Evolutionary conservation across 441 rosid species (phyloP).

Genomic region (Populus hybrid): DNA sequence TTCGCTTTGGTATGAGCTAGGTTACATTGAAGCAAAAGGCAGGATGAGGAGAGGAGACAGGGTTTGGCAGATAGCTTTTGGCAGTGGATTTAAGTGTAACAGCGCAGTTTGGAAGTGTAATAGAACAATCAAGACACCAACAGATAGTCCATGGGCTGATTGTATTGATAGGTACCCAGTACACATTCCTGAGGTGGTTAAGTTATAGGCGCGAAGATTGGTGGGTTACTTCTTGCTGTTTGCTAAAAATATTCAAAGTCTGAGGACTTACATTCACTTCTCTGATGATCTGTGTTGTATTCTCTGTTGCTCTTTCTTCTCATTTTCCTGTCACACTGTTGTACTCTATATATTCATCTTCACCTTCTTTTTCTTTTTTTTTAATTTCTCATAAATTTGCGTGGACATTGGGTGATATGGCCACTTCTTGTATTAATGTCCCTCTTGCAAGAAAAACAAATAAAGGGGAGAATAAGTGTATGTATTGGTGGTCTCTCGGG

Average conservation of each 20-base stretch:
- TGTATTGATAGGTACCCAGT: conserved; percentile 84
- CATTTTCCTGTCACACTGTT: background rate
- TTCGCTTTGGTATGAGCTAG: conserved; percentile 82
- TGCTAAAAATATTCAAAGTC: background rate
- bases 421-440: background rate
- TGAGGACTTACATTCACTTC: background rate
- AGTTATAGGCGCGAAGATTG: conserved; percentile 35
- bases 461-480: background rate
- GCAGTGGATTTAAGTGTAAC: conserved; percentile 97
- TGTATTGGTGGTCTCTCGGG: background rate
- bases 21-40: conserved; percentile 81
- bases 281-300: background rate
- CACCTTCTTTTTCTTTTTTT: background rate
- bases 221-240: background rate
- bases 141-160: conserved; percentile 78
- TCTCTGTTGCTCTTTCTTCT: background rate
- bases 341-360: background rate
- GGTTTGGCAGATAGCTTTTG: conserved; percentile 93
- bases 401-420: background rate
- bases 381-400: background rate
- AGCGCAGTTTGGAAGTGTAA: conserved; percentile 96
- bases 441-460: background rate
- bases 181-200: conserved; percentile 85
- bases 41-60: conserved; percentile 81
- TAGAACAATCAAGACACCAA: conserved; percentile 50